Base-by-base conservation (phyloP, 768 basidiomycete species). In the Leccinum imitatum region DNA sequence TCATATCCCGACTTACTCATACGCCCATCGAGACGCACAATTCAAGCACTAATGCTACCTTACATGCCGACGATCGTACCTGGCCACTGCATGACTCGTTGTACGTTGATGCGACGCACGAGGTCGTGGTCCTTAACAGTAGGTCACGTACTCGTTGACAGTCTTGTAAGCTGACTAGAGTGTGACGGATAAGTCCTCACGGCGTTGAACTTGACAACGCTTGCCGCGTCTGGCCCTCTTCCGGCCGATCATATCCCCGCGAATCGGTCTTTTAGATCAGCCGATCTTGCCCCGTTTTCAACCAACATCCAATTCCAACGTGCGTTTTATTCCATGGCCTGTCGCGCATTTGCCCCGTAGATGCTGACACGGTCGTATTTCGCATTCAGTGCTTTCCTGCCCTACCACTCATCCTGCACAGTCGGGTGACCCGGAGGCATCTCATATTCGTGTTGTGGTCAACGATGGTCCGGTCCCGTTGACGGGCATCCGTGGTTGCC, bases 91-190 rank as follows among this genome's bases (percentile, higher is more conserved):
- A 81, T 25, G 84, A 91, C 56, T 82, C 78, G 57, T 70, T 95
- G 35, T 95, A 94, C 59, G 92, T 93, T 7, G 94, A 96, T 69
- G 91, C 91, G 6, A 91, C 90, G 2, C 95, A 95, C 59, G 94
- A 96, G 66, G 91, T 93, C n/a, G 90, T 95, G 41, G 85, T 95
- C 0, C 75, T 93, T n/a, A 89, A 93, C 66, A 83, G 90, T 90
- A 61, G 19, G 83, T 75, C 37, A 2, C 57, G 11, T 53, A 7
- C 25, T 55, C 2, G 4, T 54, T 13, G 19, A 15, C 9, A 10
- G 2, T 23, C 9, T 44, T 11, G 10, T 5, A 3, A 6, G 21
- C 8, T 57, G 4, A 56, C 56, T 39, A 66, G 39, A 61, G 33
- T 35, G 5, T 7, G 44, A 46, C 11, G 25, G 8, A 31, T 58